These are phyloP conservation scores for Fusarium chaquense DNA, from an alignment of 2,329 filamentous ascomycete species.

Conservation along the genomic window DNA sequence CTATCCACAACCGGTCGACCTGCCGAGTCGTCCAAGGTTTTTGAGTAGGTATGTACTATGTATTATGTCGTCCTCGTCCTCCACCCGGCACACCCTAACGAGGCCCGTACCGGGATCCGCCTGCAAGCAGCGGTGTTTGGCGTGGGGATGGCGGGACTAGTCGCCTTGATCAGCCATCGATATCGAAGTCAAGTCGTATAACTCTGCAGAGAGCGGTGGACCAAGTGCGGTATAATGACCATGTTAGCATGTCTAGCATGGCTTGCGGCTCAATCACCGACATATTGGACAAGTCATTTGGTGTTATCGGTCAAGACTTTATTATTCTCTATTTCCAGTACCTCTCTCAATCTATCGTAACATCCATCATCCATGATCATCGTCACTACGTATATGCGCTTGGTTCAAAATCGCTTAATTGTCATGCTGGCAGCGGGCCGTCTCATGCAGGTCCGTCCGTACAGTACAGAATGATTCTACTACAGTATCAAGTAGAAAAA, in stretches of 20 bases:
- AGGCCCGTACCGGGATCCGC: conserved; percentile 39
- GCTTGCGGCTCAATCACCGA: conserved; percentile 2
- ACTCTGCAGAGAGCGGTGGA: conserved; percentile 30
- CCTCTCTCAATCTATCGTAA: neutral
- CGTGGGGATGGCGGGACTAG: conserved; percentile 40
- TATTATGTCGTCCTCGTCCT: conserved; percentile 17
- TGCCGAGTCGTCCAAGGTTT: conserved; percentile 38
- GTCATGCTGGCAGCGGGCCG: conserved; percentile 42
- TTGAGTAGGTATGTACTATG: conserved; percentile 8
- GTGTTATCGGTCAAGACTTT: neutral
- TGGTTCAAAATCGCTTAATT: conserved; percentile 23
- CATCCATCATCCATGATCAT: conserved; percentile 20
- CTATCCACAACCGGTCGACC: conserved; percentile 32
- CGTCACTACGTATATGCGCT: conserved; percentile 21
- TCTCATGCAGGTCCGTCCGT: conserved; percentile 39
- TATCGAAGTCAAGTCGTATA: conserved; percentile 14
- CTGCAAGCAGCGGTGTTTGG: conserved; percentile 31
- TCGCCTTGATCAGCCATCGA: conserved; percentile 10
- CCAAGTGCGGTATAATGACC: conserved; percentile 8
- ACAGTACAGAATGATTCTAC: conserved; percentile 6
- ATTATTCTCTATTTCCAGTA: neutral
- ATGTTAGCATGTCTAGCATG: neutral
- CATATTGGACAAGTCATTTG: neutral
- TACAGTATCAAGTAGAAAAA: conserved; percentile 10
- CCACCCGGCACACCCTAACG: conserved; percentile 28